phyloP scores from a whole-genome alignment of 73 alveolate species.

The Paramecium sexaurelia region DNA sequence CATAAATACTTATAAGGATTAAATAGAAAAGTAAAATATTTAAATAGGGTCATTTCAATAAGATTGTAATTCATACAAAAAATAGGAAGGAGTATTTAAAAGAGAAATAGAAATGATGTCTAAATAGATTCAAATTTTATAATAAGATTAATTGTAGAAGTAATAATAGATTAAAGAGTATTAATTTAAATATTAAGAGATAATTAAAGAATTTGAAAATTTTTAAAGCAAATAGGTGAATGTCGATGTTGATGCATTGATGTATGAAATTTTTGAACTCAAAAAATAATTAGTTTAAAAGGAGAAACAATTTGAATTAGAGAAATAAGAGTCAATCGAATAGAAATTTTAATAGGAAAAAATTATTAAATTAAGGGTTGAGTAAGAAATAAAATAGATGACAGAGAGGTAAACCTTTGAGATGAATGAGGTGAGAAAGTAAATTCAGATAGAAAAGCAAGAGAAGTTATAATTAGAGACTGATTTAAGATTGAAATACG shows the following conservation, averaged over 20 bases:
- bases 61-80: neutral
- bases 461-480: neutral
- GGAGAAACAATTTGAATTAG: neutral
- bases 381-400: neutral
- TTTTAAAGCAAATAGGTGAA: neutral
- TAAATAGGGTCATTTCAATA: neutral
- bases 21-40: neutral
- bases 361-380: neutral
- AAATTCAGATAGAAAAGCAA: neutral
- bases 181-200: neutral
- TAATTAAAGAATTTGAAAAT: neutral
- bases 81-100: neutral
- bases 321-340: neutral
- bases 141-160: neutral
- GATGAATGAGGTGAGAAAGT: neutral
- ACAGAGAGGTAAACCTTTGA: neutral
- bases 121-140: neutral
- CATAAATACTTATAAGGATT: too few species aligned
- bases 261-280: slow-evolving; percentile 33
- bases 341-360: neutral
- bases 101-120: neutral
- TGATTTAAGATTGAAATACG: neutral
- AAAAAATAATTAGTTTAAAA: neutral
- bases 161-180: neutral
- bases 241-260: slow-evolving; percentile 35